These are phyloP conservation scores for Aureobasidium leucospermi DNA, from an alignment of 2,329 filamentous ascomycete genomes.

Conservation along the genomic window DNA sequence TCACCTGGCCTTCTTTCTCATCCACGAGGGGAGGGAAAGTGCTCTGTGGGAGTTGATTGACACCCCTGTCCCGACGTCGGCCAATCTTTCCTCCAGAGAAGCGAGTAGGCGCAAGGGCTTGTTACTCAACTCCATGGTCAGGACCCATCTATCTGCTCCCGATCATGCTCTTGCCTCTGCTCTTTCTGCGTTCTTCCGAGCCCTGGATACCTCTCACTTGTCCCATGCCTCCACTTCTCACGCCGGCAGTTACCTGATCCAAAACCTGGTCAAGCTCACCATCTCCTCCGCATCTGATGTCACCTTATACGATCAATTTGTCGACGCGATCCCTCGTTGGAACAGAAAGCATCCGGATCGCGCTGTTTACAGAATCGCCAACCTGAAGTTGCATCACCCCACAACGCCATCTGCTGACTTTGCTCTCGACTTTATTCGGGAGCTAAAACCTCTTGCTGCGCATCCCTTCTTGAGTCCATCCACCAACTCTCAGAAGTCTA, in stretches of 20 bases:
- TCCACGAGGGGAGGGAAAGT: constrained; percentile 23
- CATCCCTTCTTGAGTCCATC: background rate
- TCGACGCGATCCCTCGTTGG: constrained; percentile 12
- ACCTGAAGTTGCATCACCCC: constrained; percentile 14
- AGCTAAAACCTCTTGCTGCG: background rate
- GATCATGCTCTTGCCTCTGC: background rate
- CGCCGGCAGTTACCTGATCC: background rate
- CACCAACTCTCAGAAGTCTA: background rate
- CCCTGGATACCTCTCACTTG: background rate
- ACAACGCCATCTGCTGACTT: constrained; percentile 2
- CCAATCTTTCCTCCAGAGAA: background rate
- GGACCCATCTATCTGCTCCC: background rate
- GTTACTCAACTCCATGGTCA: constrained; percentile 2
- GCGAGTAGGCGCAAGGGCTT: constrained; percentile 3
- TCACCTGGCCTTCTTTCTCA: constrained; percentile 20
- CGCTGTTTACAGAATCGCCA: constrained; percentile 6
- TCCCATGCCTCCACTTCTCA: background rate
- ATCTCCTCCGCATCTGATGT: background rate
- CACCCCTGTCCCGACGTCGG: background rate
- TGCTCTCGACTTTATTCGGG: constrained; percentile 14
- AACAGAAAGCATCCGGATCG: background rate
- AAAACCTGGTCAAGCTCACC: background rate
- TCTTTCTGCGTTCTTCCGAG: constrained; percentile 1
- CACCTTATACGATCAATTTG: constrained; percentile 8
- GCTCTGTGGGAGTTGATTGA: constrained; percentile 26